A percentile compares a stretch with the other conserved stretches of the same genome.
phyloP scores from a whole-genome alignment of 2,329 filamentous ascomycete genomes.

The Tolypocladium inflatum region DNA sequence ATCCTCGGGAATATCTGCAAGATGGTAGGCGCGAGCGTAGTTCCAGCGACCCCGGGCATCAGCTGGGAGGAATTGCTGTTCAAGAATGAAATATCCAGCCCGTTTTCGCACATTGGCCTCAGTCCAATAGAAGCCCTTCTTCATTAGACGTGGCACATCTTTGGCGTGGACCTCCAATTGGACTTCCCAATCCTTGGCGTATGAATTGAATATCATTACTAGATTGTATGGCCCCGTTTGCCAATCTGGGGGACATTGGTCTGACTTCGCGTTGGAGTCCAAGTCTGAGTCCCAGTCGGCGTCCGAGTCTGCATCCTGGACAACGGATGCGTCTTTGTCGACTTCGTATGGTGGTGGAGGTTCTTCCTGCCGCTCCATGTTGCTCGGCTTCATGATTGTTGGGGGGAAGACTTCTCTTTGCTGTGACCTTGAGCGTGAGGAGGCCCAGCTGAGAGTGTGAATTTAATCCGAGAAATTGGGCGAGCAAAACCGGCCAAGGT shows the following conservation, averaged over 20 bases:
- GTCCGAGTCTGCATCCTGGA: not conserved
- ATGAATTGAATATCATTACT: not conserved
- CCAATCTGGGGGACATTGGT: not conserved
- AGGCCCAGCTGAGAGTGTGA: not conserved
- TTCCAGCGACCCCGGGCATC: not conserved
- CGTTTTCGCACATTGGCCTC: not conserved
- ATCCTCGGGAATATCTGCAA: not conserved
- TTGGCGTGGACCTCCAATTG: not conserved
- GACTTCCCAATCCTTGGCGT: not conserved
- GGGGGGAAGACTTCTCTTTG: not conserved
- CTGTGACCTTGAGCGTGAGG: not conserved
- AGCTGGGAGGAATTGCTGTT: not conserved
- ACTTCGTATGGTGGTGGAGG: not conserved
- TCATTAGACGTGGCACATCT: not conserved
- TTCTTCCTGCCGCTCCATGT: not conserved
- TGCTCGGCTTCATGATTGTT: not conserved
- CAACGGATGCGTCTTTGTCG: not conserved
- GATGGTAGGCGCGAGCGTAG: not conserved
- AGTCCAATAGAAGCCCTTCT: not conserved
- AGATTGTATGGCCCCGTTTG: not conserved
- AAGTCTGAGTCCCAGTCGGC: not conserved
- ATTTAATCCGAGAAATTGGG: not conserved
- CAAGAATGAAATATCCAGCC: not conserved
- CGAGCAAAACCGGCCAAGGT: not conserved
- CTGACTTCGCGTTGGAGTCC: not conserved